These are phyloP conservation scores for Botryotinia globosa DNA, from an alignment of 2,329 filamentous ascomycete genomes.

Conservation along the genomic window DNA sequence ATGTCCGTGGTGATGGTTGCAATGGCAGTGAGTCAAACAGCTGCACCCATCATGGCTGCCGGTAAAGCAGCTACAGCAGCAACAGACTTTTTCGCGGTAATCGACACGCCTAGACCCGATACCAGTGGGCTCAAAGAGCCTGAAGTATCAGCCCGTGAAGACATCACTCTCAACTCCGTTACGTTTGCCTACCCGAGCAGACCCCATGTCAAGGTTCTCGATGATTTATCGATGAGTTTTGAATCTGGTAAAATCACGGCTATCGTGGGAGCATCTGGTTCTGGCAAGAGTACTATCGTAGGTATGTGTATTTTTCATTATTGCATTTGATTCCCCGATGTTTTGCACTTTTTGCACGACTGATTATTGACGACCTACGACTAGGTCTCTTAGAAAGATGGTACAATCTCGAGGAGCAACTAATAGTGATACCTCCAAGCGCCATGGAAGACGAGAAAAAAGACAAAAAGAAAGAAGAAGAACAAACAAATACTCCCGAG, in stretches of 20 bases:
- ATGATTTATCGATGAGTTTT: conserved; percentile 37
- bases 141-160: conserved; percentile 46
- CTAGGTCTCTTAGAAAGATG: conserved; percentile 42
- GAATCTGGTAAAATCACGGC: conserved; percentile 42
- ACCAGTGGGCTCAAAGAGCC: conserved; percentile 44
- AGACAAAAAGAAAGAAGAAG: conserved; percentile 44
- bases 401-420: conserved; percentile 37
- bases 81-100: conserved; percentile 38
- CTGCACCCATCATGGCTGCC: conserved; percentile 54
- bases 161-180: conserved; percentile 38
- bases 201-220: conserved; percentile 37
- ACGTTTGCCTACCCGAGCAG: conserved; percentile 40
- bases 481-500: conserved; percentile 26
- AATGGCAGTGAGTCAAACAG: conserved; percentile 49
- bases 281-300: conserved; percentile 44
- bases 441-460: conserved; percentile 30
- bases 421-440: conserved; percentile 18
- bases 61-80: conserved; percentile 40
- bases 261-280: conserved; percentile 45
- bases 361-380: neutral
- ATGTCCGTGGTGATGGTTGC: conserved; percentile 20
- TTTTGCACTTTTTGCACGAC: neutral
- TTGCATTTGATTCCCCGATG: neutral
- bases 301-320: conserved; percentile 15
- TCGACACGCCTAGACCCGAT: conserved; percentile 39